Conservation (phyloP, 202 grass and related monocot species). For the Zoysia matrella region DNA sequence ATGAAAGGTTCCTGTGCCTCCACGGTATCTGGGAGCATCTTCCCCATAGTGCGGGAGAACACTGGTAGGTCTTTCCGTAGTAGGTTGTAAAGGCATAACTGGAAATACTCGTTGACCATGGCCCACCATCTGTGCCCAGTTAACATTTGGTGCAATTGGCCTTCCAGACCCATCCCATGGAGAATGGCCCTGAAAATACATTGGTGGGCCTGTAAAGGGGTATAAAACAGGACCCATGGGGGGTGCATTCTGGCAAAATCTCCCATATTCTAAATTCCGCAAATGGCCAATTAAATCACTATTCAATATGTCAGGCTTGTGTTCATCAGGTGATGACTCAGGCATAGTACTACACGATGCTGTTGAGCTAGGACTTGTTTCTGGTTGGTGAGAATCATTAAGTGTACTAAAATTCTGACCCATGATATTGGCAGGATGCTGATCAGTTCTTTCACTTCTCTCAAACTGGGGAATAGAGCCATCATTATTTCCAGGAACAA, state of each 20-base stretch:
- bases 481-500: slow-evolving; percentile 48
- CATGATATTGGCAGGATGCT: slow-evolving; percentile 57
- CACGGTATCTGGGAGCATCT: slow-evolving; percentile 53
- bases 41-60: slow-evolving; percentile 57
- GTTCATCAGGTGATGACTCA: slow-evolving; percentile 41
- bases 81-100: slow-evolving; percentile 63
- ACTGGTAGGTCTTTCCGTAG: slow-evolving; percentile 53
- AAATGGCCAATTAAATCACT: slow-evolving; percentile 70
- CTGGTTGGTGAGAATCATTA: slow-evolving; percentile 49
- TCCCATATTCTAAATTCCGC: slow-evolving; percentile 77
- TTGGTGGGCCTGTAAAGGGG: slow-evolving; percentile 46
- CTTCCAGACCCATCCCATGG: slow-evolving; percentile 77
- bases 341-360: slow-evolving; percentile 23
- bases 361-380: slow-evolving; percentile 47
- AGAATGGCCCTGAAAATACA: slow-evolving; percentile 63
- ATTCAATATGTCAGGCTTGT: slow-evolving; percentile 79
- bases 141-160: slow-evolving; percentile 64
- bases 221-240: slow-evolving; percentile 43
- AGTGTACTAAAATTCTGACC: slow-evolving; percentile 55
- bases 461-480: slow-evolving; percentile 57
- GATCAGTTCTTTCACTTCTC: slow-evolving; percentile 1
- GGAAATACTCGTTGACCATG: slow-evolving; percentile 60
- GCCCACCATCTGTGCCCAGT: not conserved
- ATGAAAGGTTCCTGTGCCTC: slow-evolving; percentile 62
- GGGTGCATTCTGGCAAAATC: slow-evolving; percentile 62